Evolutionary conservation across 1,284 basidiomycete species (phyloP), one percentile per base, ranked within the genome.

Genomic region (Trametes versicolor): DNA sequence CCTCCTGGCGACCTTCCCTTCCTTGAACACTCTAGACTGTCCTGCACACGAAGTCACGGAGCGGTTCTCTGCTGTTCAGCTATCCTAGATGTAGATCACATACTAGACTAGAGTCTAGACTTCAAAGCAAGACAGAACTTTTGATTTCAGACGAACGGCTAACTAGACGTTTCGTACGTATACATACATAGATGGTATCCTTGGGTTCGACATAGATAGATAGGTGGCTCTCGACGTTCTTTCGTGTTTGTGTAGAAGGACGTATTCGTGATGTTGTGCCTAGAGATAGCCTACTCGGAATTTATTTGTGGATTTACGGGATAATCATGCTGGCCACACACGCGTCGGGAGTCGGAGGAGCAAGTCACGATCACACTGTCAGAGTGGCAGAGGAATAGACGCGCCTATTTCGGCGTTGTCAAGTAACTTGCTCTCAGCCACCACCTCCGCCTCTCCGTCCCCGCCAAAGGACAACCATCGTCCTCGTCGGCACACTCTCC

Each of bases 401-500:
- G 63, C 61, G 61, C 32, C 62, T 52, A 48, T 61, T 61, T 58
- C 12, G 63, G 68, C 65, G 67, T 69, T 51, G 67, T 69, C 67
- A 69, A 66, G 68, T 62, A 58, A 66, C 68, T 67, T 65, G 61
- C 63, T 25, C 60, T 52, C 54, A 66, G 65, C 68, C 68, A 69
- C 68, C 62, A 69, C 65, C 63, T 37, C 41, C 58, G 29, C 58
- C 21, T 29, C n/a, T 55, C 43, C 53, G 15, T n/a, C 32, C 53
- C 12, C 29, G 29, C 54, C 27, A 27, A 45, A 21, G 57, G 57
- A 58, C 57, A 48, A 15, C 45, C 41, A 23, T 56, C 27, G 53
- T 63, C 43, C 54, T 51, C 49, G n/a, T 32, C 29, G 29, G 29
- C 29, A 3, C 29, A 32, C 29, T 32, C 29, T 32, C 29, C 21